Base-by-base conservation (phyloP, 306 rosid species). In the Bauhinia variegata region DNA sequence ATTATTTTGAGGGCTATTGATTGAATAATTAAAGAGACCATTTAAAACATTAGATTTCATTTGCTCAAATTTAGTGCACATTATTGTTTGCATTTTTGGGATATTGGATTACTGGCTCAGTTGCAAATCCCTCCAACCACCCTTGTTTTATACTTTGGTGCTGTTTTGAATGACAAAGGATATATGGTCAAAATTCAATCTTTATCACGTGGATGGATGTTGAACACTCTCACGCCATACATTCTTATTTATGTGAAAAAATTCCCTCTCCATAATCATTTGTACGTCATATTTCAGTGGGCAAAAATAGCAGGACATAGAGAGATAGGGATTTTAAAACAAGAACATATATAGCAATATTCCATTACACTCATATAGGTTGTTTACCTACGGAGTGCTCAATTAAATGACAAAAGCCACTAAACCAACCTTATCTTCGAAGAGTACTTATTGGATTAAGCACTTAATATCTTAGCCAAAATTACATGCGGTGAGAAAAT, bases 331-430 rank as follows among this genome's bases (percentile, higher is more conserved):
- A n/a, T n/a, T n/a, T n/a, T n/a, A n/a, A n/a, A n/a, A n/a, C n/a
- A n/a, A n/a, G n/a, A n/a, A n/a, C n/a, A n/a, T n/a, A n/a, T n/a
- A n/a, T n/a, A n/a, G n/a, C n/a, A n/a, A n/a, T 10, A 47, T 4
- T 42, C 7, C 52, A 63, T 7, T 31, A 17, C 13, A 58, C n/a
- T n/a, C 30, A 59, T 46, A 75, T 54, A 3, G n/a, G 44, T 67
- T 78, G 69, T 42, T 59, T 17, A n/a, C 15, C 42, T 17, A 33
- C 62, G 4, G 43, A 78, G 60, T 47, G 60, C 46, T 30, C 60
- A 38, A 55, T 65, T 75, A 84, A 73, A 81, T 60, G 76, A 61
- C 68, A 83, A 67, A 61, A 49, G n/a, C 74, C 88, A 86, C 86
- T 72, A 80, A 72, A 65, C 63, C 74, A 73, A 75, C 75, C 83